Evolutionary conservation across 192 early-diverging fungal species (phyloP), one percentile per base, ranked within the genome.

Genomic region (Backusella parvicylindrica): DNA sequence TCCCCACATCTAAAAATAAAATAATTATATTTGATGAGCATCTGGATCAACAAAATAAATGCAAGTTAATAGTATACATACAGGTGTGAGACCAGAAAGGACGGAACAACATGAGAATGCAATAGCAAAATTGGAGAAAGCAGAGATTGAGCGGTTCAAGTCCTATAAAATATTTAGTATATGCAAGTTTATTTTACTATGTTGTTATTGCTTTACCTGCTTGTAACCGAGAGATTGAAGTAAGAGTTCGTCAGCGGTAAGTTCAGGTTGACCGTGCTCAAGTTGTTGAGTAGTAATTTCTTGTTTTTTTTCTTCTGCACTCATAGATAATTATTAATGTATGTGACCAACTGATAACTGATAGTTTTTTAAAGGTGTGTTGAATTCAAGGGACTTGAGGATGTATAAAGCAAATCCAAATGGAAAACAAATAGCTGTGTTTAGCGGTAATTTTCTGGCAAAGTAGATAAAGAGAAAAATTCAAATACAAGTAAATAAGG

Each of bases 51-150:
- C 26, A 1, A 28, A 60, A 11, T 12, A 26, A 60, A 50, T 21
- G 26, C 26, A 28, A 12, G 3, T 60, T 60, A 60, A 60, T 60
- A 12, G 26, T 60, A 28, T 12, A 60, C 53, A 28, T 60, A 60
- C 53, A 37, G 87, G 87, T 21, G 84, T 82, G 31, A 88, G 74
- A 28, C 86, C 87, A 1, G 87, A 76, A 7, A 87, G 83, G 40
- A 89, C 77, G 18, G 84, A 87, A 35, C 82, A 79, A 65, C 86
- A 87, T 21, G 86, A 84, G 47, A 86, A 89, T 26, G 87, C 83
- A 70, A 87, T 84, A 41, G 83, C 86, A 80, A 89, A 86, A 71
- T 84, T 86, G 21, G 82, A 77, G 47, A 89, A 87, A 31, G 75
- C 81, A 32, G 84, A 83, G 13, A 89, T 70, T n/a, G 82, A 82